These are phyloP conservation scores for Fistulinella prunicolor DNA, from an alignment of 768 basidiomycete genomes.

Conservation along the genomic window DNA sequence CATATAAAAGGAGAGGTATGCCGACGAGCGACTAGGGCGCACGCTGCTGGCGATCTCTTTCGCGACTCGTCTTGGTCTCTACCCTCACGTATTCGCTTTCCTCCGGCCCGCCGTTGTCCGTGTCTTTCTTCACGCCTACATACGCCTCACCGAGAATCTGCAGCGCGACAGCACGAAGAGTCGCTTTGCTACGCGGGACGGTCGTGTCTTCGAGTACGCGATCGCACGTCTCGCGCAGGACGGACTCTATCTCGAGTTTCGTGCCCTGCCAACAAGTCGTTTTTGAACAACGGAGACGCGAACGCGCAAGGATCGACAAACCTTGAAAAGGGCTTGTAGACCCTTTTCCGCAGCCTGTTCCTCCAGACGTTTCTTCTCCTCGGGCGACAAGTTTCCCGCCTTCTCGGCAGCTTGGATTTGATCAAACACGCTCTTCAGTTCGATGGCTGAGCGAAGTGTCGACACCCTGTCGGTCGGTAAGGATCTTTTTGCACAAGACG, in stretches of 20 bases:
- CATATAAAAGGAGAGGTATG: slow-evolving; percentile 7
- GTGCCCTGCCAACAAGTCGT: slow-evolving; percentile 54
- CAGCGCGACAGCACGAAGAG: slow-evolving; percentile 74
- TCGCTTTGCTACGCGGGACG: slow-evolving; percentile 54
- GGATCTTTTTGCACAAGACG: background rate
- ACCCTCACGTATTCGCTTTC: slow-evolving; percentile 82
- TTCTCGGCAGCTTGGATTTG: slow-evolving; percentile 90
- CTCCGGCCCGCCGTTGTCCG: slow-evolving; percentile 36
- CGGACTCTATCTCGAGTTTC: slow-evolving; percentile 88
- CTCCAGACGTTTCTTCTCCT: slow-evolving; percentile 79
- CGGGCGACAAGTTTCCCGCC: slow-evolving; percentile 71
- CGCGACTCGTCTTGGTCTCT: slow-evolving; percentile 68
- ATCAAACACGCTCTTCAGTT: slow-evolving; percentile 87
- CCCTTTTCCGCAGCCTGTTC: slow-evolving; percentile 95
- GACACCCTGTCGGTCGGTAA: slow-evolving; percentile 56
- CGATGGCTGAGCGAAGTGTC: slow-evolving; percentile 81
- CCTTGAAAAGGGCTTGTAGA: slow-evolving; percentile 87
- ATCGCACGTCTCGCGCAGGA: slow-evolving; percentile 87
- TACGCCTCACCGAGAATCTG: slow-evolving; percentile 85
- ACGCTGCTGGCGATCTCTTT: slow-evolving; percentile 36
- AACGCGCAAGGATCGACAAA: slow-evolving; percentile 22
- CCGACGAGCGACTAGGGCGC: slow-evolving; percentile 5
- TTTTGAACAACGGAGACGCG: background rate
- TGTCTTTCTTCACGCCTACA: slow-evolving; percentile 64
- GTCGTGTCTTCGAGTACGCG: slow-evolving; percentile 61